Base-by-base conservation (phyloP, 108 stramenopile species). In the Cyclostephanos invisitatus region DNA sequence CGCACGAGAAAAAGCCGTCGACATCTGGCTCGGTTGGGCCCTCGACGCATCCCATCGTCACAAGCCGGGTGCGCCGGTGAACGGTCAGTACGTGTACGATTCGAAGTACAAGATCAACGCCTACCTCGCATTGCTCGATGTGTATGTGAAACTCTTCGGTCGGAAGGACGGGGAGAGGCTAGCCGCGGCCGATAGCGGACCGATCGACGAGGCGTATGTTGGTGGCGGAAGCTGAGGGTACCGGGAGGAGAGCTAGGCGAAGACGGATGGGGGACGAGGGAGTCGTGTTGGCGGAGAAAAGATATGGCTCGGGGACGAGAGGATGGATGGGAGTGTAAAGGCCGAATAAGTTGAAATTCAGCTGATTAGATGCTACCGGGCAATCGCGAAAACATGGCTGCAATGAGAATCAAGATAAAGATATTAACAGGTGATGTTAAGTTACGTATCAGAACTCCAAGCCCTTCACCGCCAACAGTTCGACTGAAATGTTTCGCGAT, bases 161-260 rank as follows among this genome's bases (percentile, higher is more conserved):
- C 60, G 76, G 25, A 84, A 73, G 36, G 86, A 87, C 35, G 93
- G 90, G 9, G 67, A 58, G 24, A 77, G 72, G 55, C 61, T 94
- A 63, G 88, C 93, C 2, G 89, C 87, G 3, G 89, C 86, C 28
- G 90, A 91, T 27, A 84, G 84, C 28, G 93, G 93, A 37, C 93
- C 93, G 18, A 70, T 91, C 42, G 93, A 91, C 58, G 93, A 94
- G 78, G 90, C 86, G 10, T 94, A 94, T 69, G 91, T 91, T 65
- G 93, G 93, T 14, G 93, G 93, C 36, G 91, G 85, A 17, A 86
- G 85, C 53, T 94, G 83, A 81, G 15, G 27, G 24, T 1, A 27
- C n/a, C n/a, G n/a, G n/a, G n/a, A n/a, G n/a, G n/a, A n/a, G n/a
- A n/a, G n/a, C n/a, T n/a, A n/a, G n/a, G n/a, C n/a, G n/a, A n/a